Percentiles rank a stretch among this genome's conserved stretches.
These are phyloP conservation scores for Diaporthe capsici DNA, from an alignment of 2,329 filamentous ascomycete genomes.

Conservation along the genomic window DNA sequence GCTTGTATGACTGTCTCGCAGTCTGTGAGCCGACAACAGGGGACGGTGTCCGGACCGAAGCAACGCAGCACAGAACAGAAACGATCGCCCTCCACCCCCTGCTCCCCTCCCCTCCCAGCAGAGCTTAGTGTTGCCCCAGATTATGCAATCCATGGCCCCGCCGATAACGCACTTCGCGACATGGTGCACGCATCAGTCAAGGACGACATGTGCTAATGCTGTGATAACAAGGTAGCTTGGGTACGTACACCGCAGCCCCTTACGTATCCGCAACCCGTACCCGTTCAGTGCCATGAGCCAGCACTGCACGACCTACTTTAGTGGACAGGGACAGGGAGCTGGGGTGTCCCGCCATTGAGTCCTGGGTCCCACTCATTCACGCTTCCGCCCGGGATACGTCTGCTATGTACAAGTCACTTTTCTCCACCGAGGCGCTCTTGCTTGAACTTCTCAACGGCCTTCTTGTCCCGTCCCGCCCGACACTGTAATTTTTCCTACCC, in stretches of 20 bases:
- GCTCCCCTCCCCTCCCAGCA: constrained; percentile 8
- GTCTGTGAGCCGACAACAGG: constrained; percentile 8
- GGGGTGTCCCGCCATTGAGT: constrained; percentile 29
- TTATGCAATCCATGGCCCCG: constrained; percentile 18
- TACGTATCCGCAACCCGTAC: not conserved
- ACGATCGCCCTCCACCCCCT: not conserved
- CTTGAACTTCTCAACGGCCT: constrained; percentile 12
- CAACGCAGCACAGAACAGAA: constrained; percentile 1
- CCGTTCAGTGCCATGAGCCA: not conserved
- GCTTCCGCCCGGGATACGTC: not conserved
- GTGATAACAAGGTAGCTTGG: not conserved
- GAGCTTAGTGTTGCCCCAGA: constrained; percentile 26
- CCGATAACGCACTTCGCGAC: constrained; percentile 22
- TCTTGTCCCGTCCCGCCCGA: constrained; percentile 13
- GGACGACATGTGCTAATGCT: constrained; percentile 8
- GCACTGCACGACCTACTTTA: not conserved
- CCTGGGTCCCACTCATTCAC: constrained; percentile 22
- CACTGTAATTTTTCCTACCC: not conserved
- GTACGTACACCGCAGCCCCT: not conserved
- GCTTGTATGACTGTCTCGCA: not conserved
- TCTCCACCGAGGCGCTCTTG: constrained; percentile 21
- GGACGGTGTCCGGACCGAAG: constrained; percentile 12
- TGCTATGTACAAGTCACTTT: constrained; percentile 31
- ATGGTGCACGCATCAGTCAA: constrained; percentile 12
- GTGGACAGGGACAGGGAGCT: constrained; percentile 6